Conservation (phyloP, 2,329 filamentous ascomycete genomes). For the Exophiala phaeomuriformis region DNA sequence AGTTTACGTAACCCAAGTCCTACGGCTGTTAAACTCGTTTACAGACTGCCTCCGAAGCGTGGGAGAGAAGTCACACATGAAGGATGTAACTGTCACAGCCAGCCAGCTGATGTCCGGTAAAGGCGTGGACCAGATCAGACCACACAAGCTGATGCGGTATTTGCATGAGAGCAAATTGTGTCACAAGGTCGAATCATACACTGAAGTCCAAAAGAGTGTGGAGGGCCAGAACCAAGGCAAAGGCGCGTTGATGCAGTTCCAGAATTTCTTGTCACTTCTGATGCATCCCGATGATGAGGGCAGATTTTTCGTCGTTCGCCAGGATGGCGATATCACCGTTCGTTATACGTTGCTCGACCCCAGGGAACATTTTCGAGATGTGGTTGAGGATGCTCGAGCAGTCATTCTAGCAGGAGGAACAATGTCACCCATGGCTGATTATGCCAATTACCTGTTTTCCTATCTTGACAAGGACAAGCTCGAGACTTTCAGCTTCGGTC, state of each 20-base stretch:
- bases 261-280: constrained; percentile 66
- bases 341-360: constrained; percentile 88
- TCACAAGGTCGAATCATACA: constrained; percentile 87
- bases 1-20: constrained; percentile 81
- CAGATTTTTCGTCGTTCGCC: constrained; percentile 50
- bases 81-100: constrained; percentile 62
- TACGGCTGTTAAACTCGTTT: constrained; percentile 74
- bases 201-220: constrained; percentile 38
- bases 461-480: constrained; percentile 58
- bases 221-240: constrained; percentile 33
- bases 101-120: constrained; percentile 71
- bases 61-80: constrained; percentile 33
- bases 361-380: constrained; percentile 80
- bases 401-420: constrained; percentile 91
- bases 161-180: constrained; percentile 87
- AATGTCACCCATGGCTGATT: constrained; percentile 96
- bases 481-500: constrained; percentile 80
- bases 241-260: constrained; percentile 53
- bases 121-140: constrained; percentile 89
- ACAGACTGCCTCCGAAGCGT: constrained; percentile 58
- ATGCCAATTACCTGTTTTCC: constrained; percentile 76
- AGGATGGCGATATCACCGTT: constrained; percentile 50
- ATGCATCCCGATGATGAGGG: constrained; percentile 74
- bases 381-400: constrained; percentile 74
- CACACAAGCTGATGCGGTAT: constrained; percentile 80